phyloP scores from a whole-genome alignment of 2,329 filamentous ascomycete genomes.

The Xylaria sp. region DNA sequence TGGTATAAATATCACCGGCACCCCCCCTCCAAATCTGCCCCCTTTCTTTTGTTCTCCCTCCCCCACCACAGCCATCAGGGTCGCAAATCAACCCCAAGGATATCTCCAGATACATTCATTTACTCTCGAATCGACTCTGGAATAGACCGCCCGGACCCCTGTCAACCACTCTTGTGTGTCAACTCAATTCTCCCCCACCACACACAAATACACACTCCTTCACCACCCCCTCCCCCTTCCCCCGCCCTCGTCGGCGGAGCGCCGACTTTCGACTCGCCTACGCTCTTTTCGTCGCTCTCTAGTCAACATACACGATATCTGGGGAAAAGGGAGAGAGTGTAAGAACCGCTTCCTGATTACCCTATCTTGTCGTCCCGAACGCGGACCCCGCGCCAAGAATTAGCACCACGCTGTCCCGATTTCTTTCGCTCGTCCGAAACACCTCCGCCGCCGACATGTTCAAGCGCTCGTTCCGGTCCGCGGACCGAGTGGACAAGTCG shows the following conservation, averaged over 20 bases:
- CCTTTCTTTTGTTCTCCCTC: constrained; percentile 52
- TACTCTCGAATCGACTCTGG: constrained; percentile 38
- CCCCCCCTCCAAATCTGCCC: constrained; percentile 41
- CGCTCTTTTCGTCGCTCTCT: constrained; percentile 61
- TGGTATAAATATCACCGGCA: constrained; percentile 43
- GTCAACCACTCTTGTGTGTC: constrained; percentile 51
- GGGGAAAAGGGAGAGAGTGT: constrained; percentile 10
- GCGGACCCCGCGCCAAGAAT: constrained; percentile 18
- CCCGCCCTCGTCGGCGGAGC: constrained; percentile 33
- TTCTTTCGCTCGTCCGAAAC: constrained; percentile 34
- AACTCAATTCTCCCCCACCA: constrained; percentile 40
- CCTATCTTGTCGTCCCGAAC: constrained; percentile 35
- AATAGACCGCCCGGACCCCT: constrained; percentile 53
- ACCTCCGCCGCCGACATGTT: constrained; percentile 71
- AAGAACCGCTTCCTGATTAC: constrained; percentile 33
- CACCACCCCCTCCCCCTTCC: constrained; percentile 41
- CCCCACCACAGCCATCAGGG: constrained; percentile 59
- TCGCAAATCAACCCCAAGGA: constrained; percentile 60
- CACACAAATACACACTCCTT: constrained; percentile 41
- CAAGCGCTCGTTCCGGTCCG: constrained; percentile 85
- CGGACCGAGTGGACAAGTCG: constrained; percentile 87
- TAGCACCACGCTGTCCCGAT: constrained; percentile 36
- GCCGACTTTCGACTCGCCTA: constrained; percentile 25
- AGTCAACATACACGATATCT: constrained; percentile 21
- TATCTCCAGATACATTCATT: constrained; percentile 56